These are phyloP conservation scores for Beta corolliflora DNA, from an alignment of 179 eudicot genomes.

Conservation along the genomic window DNA sequence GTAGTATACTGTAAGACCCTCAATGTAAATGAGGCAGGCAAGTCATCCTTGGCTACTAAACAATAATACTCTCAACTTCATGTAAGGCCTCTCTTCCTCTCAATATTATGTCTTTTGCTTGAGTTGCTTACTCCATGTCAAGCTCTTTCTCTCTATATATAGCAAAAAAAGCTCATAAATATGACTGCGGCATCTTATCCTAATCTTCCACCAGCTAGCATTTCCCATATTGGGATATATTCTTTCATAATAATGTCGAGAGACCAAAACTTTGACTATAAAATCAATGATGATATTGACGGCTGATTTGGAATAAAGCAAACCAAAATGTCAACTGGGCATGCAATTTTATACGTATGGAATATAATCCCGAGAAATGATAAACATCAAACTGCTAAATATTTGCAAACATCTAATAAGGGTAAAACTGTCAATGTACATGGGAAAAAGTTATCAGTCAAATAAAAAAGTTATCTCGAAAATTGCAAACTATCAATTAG, in stretches of 20 bases:
- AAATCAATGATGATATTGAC: constrained; percentile 4
- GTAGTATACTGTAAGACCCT: not conserved
- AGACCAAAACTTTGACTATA: not conserved
- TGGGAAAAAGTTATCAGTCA: too few species aligned
- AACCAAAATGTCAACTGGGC: not conserved
- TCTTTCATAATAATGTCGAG: not conserved
- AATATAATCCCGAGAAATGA: not conserved
- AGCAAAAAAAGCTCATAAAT: not conserved
- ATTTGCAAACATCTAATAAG: too few species aligned
- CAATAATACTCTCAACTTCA: constrained; percentile 25
- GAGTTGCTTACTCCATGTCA: not conserved
- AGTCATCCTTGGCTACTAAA: constrained; percentile 33
- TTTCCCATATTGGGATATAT: not conserved
- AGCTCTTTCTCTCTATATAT: not conserved
- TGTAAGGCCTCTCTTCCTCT: constrained; percentile 23
- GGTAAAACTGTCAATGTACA: too few species aligned
- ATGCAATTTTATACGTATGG: not conserved
- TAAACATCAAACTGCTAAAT: too few species aligned
- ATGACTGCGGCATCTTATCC: constrained; percentile 2
- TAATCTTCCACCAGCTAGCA: not conserved
- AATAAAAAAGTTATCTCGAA: too few species aligned
- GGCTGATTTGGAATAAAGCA: not conserved
- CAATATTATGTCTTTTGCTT: not conserved
- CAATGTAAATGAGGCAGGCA: constrained; percentile 15
- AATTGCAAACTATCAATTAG: too few species aligned